Conservation (phyloP, 2,329 filamentous ascomycete species). For the Alternaria ventricosa region DNA sequence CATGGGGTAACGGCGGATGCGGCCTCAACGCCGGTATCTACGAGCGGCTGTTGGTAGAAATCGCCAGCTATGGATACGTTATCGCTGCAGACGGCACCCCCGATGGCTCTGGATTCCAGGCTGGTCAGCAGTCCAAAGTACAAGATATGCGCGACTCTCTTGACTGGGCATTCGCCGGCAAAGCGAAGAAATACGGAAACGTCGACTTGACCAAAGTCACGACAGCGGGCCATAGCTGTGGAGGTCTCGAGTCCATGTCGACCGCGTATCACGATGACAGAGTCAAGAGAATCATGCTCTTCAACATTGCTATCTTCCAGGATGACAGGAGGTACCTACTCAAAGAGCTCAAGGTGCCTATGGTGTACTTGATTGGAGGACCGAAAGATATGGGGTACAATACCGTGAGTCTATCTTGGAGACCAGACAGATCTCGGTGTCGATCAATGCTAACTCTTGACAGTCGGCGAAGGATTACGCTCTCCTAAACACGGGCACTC, state of each 20-base stretch:
- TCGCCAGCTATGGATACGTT: conserved; percentile 28
- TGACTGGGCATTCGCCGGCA: conserved; percentile 25
- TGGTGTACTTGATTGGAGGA: conserved; percentile 26
- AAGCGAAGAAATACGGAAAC: conserved; percentile 28
- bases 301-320: conserved; percentile 29
- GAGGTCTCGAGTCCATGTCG: conserved; percentile 24
- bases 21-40: conserved; percentile 18
- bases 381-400: conserved; percentile 25
- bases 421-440: not conserved
- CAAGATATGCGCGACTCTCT: conserved; percentile 29
- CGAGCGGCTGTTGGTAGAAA: conserved; percentile 25
- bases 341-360: conserved; percentile 27
- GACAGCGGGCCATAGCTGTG: conserved; percentile 27
- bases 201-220: conserved; percentile 25
- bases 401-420: conserved; percentile 12
- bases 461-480: conserved; percentile 26
- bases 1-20: conserved; percentile 29
- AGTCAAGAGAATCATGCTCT: conserved; percentile 25
- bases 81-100: conserved; percentile 29
- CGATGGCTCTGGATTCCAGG: not conserved
- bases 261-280: conserved; percentile 26
- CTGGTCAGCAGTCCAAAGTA: conserved; percentile 21
- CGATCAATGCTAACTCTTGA: not conserved
- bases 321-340: conserved; percentile 26
- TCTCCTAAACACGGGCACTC: conserved; percentile 18